These are phyloP conservation scores for Rhinocladiella similis DNA, from an alignment of 2,329 filamentous ascomycete species.

Conservation along the genomic window DNA sequence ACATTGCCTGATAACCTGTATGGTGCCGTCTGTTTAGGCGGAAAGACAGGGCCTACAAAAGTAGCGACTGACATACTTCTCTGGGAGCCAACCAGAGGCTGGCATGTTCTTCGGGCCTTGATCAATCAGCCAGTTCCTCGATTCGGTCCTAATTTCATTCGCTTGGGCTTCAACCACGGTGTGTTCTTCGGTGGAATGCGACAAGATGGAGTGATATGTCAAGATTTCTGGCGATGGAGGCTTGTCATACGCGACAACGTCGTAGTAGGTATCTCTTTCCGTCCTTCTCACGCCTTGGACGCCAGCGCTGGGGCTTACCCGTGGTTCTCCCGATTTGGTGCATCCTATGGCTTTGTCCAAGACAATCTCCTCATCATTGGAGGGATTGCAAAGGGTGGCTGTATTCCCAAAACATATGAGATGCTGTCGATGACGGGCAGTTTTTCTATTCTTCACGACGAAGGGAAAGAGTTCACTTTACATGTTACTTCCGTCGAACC, in stretches of 20 bases:
- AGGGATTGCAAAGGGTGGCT: slow-evolving; percentile 45
- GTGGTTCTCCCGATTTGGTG: slow-evolving; percentile 50
- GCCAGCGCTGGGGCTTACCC: slow-evolving; percentile 31
- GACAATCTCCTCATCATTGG: slow-evolving; percentile 53
- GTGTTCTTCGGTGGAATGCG: slow-evolving; percentile 72
- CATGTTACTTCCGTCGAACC: slow-evolving; percentile 31
- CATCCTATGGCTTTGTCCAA: slow-evolving; percentile 49
- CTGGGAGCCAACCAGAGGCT: slow-evolving; percentile 54
- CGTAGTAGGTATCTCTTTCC: slow-evolving; percentile 33
- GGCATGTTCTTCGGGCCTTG: slow-evolving; percentile 45
- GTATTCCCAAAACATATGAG: slow-evolving; percentile 50
- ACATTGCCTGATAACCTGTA: slow-evolving; percentile 36
- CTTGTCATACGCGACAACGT: slow-evolving; percentile 43
- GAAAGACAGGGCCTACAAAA: slow-evolving; percentile 53
- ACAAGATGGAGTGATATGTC: slow-evolving; percentile 61
- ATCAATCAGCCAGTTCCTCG: slow-evolving; percentile 47
- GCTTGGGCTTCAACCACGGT: slow-evolving; percentile 51
- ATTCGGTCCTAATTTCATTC: slow-evolving; percentile 56
- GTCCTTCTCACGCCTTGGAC: slow-evolving; percentile 24
- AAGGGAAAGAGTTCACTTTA: slow-evolving; percentile 30
- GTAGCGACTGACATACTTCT: slow-evolving; percentile 56
- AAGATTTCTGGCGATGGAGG: slow-evolving; percentile 67
- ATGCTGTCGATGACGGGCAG: slow-evolving; percentile 45
- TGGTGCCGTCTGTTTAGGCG: slow-evolving; percentile 62
- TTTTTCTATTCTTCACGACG: slow-evolving; percentile 22